Evolutionary conservation across 2,329 filamentous ascomycete genomes (phyloP), one percentile per base, ranked within the genome.

Genomic region (Phoma sp.): DNA sequence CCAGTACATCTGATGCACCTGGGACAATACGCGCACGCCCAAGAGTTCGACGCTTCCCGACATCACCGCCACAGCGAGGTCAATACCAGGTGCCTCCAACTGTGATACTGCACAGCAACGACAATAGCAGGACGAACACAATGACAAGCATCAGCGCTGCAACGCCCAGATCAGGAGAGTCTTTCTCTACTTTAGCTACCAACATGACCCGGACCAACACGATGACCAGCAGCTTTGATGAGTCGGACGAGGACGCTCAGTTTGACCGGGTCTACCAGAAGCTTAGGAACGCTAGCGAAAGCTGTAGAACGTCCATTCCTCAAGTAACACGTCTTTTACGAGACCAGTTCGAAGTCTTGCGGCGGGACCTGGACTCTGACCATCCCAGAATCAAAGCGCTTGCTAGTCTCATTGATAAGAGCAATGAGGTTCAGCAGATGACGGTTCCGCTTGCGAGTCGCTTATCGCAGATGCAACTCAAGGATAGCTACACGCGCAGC

Each of bases 201-300:
- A 74, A 65, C 67, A 68, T 78, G 50, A 77, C 74, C 15, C 74
- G 78, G 23, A 79, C 74, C 20, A 78, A 76, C 46, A 79, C 75
- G 39, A 77, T 85, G 37, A 82, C 78, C 9, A 89, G 92, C 43
- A 84, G 87, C 42, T 83, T 84, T 39, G 83, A 85, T 29, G 72
- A 75, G 51, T 84, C 83, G 2, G 89, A 92, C 60, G 91, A 96
- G 59, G 92, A 96, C 64, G 83, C 84, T 14, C 83, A 87, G 23
- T 96, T 96, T 62, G 93, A 96, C 59, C 85, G 82, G 57, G 91
- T 97, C 18, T 96, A 91, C 76, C 71, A 92, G 28, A 89, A 89
- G 38, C 79, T 96, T 20, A 87, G 88, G 38, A 84, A 83, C 47
- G 90, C 91, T 1, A 88, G 89, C 17, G 89, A 92, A 42, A 80